These are phyloP conservation scores for Solanum pennellii DNA, from an alignment of 257 asterid genomes.

Conservation along the genomic window DNA sequence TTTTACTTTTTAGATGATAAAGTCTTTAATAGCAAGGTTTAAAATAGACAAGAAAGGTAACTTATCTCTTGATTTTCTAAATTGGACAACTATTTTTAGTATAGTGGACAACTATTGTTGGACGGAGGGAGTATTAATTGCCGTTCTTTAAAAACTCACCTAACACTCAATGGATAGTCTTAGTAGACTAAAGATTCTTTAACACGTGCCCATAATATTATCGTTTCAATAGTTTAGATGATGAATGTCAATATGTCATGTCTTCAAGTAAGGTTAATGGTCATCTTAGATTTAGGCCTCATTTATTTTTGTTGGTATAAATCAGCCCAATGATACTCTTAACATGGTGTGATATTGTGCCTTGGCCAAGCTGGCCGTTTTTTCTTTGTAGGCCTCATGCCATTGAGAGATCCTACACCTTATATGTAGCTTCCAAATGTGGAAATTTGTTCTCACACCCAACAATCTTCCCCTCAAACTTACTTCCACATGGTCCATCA, in stretches of 20 bases:
- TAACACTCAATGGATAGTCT: no score
- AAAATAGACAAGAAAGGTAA: no score
- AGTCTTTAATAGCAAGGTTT: no score
- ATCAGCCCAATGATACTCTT: background rate
- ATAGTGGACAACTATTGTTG: no score
- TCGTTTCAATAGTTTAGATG: no score
- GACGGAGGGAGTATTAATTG: no score
- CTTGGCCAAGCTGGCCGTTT: background rate
- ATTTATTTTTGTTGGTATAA: background rate
- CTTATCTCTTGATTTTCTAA: no score
- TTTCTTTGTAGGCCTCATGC: background rate
- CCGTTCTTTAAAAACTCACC: no score
- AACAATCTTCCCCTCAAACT: background rate
- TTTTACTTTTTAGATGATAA: background rate
- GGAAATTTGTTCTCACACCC: background rate
- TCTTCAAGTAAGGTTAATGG: background rate
- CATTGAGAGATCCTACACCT: background rate
- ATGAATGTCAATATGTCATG: background rate
- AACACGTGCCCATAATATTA: no score
- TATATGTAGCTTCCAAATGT: background rate
- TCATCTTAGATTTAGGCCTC: background rate
- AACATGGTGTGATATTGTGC: background rate
- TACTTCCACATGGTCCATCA: background rate
- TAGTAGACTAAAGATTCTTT: no score
- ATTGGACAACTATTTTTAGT: no score